Percentiles rank a stretch among this genome's conserved stretches.
Evolutionary conservation across 352 stramenopile species (phyloP).

Genomic region (Phytopythium litorale): DNA sequence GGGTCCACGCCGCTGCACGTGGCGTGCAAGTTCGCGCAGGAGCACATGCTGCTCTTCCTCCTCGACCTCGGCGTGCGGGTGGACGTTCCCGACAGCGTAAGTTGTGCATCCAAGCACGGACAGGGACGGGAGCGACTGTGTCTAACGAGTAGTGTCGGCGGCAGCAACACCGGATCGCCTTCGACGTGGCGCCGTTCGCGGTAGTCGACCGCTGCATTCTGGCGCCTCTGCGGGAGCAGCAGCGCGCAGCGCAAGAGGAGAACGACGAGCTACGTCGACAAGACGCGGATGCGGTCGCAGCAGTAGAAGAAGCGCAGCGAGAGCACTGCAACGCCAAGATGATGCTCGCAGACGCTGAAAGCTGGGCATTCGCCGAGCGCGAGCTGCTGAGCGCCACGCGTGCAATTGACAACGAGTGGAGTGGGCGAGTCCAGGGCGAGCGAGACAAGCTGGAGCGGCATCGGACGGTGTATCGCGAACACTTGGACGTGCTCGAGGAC

Average conservation of each 20-base stretch:
- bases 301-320: constrained; percentile 13
- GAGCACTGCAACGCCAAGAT: constrained; percentile 25
- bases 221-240: constrained; percentile 18
- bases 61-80: constrained; percentile 29
- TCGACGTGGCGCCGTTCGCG: constrained; percentile 45
- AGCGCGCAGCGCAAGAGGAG: constrained; percentile 12
- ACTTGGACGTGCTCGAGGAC: constrained; percentile 16
- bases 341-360: constrained; percentile 35
- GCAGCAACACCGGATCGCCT: constrained; percentile 36
- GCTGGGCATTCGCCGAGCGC: constrained; percentile 20
- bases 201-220: constrained; percentile 41
- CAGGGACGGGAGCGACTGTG: background rate
- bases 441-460: constrained; percentile 16
- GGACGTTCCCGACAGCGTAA: constrained; percentile 45
- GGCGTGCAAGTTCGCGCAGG: constrained; percentile 47
- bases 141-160: constrained; percentile 3
- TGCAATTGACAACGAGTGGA: constrained; percentile 25
- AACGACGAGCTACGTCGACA: constrained; percentile 16
- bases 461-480: constrained; percentile 12
- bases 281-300: constrained; percentile 10
- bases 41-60: constrained; percentile 30
- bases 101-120: constrained; percentile 3
- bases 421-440: constrained; percentile 11
- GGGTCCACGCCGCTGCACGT: constrained; percentile 52
- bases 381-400: constrained; percentile 12